Conservation (phyloP, 75 land plant species). For the Adiantum capillusveneris region DNA sequence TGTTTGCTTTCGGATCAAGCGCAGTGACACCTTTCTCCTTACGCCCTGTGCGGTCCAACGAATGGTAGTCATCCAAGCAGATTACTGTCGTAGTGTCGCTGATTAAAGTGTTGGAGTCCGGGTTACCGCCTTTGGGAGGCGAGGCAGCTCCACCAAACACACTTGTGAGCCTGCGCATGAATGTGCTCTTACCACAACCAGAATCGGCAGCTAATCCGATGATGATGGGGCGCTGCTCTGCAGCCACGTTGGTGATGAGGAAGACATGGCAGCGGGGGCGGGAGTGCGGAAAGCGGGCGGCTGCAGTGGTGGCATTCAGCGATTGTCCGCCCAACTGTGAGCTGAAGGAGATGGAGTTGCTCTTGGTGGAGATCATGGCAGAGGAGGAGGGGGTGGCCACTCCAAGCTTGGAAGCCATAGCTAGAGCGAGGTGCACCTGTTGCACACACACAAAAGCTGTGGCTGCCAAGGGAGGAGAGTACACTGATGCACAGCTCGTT, state of each 20-base stretch:
- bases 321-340: too few relatives aligned
- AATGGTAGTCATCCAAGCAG: slow-evolving; percentile 41
- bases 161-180: slow-evolving; percentile 38
- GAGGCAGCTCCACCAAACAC: slow-evolving; percentile 33
- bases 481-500: too few relatives aligned
- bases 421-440: too few relatives aligned
- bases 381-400: too few relatives aligned
- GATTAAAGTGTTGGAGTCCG: slow-evolving; percentile 37
- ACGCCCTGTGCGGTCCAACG: slow-evolving; percentile 28
- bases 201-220: slow-evolving; percentile 42
- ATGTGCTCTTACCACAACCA: slow-evolving; percentile 44
- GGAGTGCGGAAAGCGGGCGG: too few relatives aligned
- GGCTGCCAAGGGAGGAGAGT: too few relatives aligned
- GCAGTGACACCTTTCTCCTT: slow-evolving; percentile 40
- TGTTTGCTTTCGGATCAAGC: slow-evolving; percentile 35
- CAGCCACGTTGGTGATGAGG: slow-evolving; percentile 9
- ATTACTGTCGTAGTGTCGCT: slow-evolving; percentile 39
- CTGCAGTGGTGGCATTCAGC: too few relatives aligned
- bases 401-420: too few relatives aligned
- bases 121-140: slow-evolving; percentile 34
- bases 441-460: too few relatives aligned
- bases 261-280: too few relatives aligned
- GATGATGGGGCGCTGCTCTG: slow-evolving; percentile 16
- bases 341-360: too few relatives aligned
- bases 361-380: too few relatives aligned